phyloP scores from a whole-genome alignment of 2,329 filamentous ascomycete genomes.

The Fusarium mexicanum region DNA sequence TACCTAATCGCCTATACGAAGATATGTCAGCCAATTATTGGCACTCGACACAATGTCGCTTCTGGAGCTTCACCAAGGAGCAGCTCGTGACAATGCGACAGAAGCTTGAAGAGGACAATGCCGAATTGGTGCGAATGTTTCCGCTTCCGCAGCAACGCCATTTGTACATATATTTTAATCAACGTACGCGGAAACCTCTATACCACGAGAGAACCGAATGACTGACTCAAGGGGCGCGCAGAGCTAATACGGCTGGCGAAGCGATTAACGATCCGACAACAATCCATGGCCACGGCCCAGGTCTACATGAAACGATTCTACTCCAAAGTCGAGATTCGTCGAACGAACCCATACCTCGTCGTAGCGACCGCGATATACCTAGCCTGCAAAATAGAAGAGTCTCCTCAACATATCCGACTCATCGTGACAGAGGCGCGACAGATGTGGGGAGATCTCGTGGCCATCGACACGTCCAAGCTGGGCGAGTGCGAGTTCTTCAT shows the following conservation, averaged over 20 bases:
- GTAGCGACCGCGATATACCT: conserved; percentile 94
- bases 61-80: conserved; percentile 91
- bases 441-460: conserved; percentile 83
- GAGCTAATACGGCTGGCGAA: conserved; percentile 86
- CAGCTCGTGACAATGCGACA: conserved; percentile 80
- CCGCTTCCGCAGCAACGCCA: conserved; percentile 84
- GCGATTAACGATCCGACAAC: conserved; percentile 85
- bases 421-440: conserved; percentile 87
- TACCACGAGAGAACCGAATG: not conserved
- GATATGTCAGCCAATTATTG: conserved; percentile 95
- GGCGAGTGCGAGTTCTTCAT: conserved; percentile 95
- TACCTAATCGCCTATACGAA: conserved; percentile 17
- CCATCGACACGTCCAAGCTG: conserved; percentile 81
- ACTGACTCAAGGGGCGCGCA: conserved; percentile 46
- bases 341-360: conserved; percentile 92
- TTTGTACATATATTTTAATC: conserved; percentile 90
- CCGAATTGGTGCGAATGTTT: conserved; percentile 78
- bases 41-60: conserved; percentile 89
- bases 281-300: conserved; percentile 92
- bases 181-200: conserved; percentile 67
- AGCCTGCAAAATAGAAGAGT: conserved; percentile 98
- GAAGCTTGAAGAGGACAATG: conserved; percentile 80
- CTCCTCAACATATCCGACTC: conserved; percentile 92
- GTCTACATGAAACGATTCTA: conserved; percentile 97
- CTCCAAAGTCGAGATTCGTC: conserved; percentile 86